A percentile compares a stretch with the other conserved stretches of the same genome.
Evolutionary conservation across 2,329 filamentous ascomycete genomes (phyloP).

Genomic region (Diaporthe ilicicola): DNA sequence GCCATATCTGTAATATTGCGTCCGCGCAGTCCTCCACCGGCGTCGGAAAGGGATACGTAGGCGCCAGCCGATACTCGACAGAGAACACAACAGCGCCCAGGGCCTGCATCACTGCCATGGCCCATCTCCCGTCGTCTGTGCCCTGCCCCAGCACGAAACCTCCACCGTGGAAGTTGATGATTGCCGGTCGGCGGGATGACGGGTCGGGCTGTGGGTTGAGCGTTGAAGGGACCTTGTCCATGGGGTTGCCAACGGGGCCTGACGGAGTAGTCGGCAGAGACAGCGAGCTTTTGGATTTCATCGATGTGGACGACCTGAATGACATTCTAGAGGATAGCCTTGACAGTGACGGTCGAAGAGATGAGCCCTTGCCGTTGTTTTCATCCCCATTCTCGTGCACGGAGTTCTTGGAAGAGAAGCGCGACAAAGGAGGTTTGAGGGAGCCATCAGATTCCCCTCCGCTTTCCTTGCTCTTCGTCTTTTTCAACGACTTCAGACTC

Average conservation of each 20-base stretch:
- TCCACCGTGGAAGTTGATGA: constrained; percentile 74
- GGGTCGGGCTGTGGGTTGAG: constrained; percentile 33
- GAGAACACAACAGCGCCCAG: constrained; percentile 68
- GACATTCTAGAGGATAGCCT: constrained; percentile 29
- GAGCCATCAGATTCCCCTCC: constrained; percentile 24
- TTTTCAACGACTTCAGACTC: constrained; percentile 26
- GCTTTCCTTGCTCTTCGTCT: constrained; percentile 22
- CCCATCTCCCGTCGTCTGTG: constrained; percentile 71
- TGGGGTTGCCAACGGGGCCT: constrained; percentile 18
- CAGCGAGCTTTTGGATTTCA: constrained; percentile 14
- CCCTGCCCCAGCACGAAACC: constrained; percentile 71
- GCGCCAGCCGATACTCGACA: constrained; percentile 74
- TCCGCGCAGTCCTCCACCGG: constrained; percentile 73
- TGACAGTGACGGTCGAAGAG: constrained; percentile 18
- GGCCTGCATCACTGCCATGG: constrained; percentile 58
- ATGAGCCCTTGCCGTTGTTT: constrained; percentile 12
- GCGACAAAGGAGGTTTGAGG: constrained; percentile 32
- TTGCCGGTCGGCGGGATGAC: constrained; percentile 53
- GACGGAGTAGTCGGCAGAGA: constrained; percentile 27
- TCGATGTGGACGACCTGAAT: constrained; percentile 20
- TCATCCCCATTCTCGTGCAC: constrained; percentile 14
- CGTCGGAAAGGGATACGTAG: constrained; percentile 70
- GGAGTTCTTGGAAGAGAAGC: constrained; percentile 25
- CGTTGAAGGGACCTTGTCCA: constrained; percentile 27
- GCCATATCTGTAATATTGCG: constrained; percentile 67